Evolutionary conservation across 2,329 filamentous ascomycete species (phyloP).

Genomic region (Fusarium cicatricum): DNA sequence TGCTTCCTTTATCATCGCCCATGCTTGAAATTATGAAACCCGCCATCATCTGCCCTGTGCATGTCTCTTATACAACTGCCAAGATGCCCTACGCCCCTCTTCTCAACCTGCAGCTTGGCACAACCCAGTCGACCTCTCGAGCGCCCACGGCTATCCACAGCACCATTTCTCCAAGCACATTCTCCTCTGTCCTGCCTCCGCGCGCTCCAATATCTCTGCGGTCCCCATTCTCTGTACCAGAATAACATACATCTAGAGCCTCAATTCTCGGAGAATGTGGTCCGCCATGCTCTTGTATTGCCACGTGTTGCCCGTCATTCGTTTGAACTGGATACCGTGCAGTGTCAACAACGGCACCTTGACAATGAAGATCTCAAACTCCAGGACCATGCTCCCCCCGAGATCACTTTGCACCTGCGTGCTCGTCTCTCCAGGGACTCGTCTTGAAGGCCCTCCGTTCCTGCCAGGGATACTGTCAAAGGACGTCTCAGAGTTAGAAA

Average conservation of each 20-base stretch:
- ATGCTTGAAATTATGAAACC: constrained; percentile 30
- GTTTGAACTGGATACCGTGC: constrained; percentile 98
- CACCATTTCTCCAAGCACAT: constrained; percentile 15
- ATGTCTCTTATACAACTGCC: constrained; percentile 36
- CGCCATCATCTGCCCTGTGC: constrained; percentile 16
- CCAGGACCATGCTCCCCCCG: constrained; percentile 81
- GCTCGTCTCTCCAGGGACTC: constrained; percentile 83
- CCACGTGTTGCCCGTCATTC: constrained; percentile 94
- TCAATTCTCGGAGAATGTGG: constrained; percentile 87
- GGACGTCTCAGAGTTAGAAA: constrained; percentile 87
- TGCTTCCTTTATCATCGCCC: constrained; percentile 37
- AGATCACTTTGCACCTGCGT: constrained; percentile 92
- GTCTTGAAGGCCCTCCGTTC: constrained; percentile 59
- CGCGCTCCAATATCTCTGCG: constrained; percentile 8
- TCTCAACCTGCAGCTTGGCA: constrained; percentile 10
- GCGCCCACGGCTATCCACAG: constrained; percentile 26
- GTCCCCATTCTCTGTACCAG: background rate
- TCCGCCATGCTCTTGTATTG: constrained; percentile 99
- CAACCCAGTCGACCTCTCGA: constrained; percentile 14
- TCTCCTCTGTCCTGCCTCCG: background rate
- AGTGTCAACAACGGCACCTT: constrained; percentile 93
- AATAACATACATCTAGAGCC: constrained; percentile 64
- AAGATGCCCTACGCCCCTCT: constrained; percentile 20
- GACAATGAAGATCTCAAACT: constrained; percentile 97
- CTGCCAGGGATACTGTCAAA: constrained; percentile 74